Evolutionary conservation across 306 rosid species (phyloP).

Genomic region (Cercis canadensis): DNA sequence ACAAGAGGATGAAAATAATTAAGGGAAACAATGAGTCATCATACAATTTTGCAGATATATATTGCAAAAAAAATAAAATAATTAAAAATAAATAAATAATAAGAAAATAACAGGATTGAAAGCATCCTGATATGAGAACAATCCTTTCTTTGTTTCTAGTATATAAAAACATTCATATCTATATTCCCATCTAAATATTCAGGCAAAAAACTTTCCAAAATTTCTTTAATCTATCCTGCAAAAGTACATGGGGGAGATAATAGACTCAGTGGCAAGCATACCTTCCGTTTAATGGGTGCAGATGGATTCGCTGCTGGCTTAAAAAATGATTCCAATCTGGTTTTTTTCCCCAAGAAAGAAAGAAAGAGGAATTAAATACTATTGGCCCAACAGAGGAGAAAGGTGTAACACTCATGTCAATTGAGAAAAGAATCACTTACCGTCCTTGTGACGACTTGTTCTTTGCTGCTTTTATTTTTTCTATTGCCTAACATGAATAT

Average conservation of each 20-base stretch:
- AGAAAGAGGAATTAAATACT: conserved; percentile 28
- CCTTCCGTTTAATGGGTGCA: conserved; percentile 86
- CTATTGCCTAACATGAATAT: conserved; percentile 70
- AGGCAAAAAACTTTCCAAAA: conserved; percentile 7
- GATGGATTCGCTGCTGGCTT: conserved; percentile 73
- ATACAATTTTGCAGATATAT: too few relatives aligned
- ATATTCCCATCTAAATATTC: conserved; percentile 13
- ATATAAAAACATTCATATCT: background rate
- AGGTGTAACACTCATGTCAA: conserved; percentile 6
- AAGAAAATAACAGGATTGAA: background rate
- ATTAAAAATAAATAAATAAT: too few relatives aligned
- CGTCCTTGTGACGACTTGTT: conserved; percentile 95
- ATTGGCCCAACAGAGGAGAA: conserved; percentile 28
- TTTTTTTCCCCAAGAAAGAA: conserved; percentile 4
- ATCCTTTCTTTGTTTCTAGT: too few relatives aligned
- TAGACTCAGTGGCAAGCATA: conserved; percentile 40
- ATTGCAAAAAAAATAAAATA: too few relatives aligned
- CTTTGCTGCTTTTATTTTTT: conserved; percentile 95
- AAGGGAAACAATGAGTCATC: too few relatives aligned
- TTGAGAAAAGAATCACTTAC: conserved; percentile 49
- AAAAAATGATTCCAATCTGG: conserved; percentile 90
- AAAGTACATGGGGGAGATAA: conserved; percentile 19
- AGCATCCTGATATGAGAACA: too few relatives aligned
- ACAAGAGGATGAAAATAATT: too few relatives aligned
- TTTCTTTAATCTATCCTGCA: conserved; percentile 19